Base-by-base conservation (phyloP, 208 protist species). In the Trypanosoma melophagium region DNA sequence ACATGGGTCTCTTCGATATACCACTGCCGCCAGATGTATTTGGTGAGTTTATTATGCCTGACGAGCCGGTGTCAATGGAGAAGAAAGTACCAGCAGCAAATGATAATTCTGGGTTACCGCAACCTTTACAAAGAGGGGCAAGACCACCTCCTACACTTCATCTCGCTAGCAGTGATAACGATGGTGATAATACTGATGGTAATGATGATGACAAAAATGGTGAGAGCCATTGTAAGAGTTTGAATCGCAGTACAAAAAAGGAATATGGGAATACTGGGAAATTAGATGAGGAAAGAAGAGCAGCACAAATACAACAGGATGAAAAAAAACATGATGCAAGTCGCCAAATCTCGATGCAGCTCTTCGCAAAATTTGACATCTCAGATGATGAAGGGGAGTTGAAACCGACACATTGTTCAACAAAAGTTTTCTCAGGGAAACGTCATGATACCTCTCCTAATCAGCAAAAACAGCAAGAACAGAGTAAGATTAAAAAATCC, bases 11-110 rank as follows among this genome's bases (percentile, higher is more conserved):
- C 13, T 66, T 66, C 40, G 76, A 77, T 14, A 53, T 81, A 21
- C 66, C 62, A 41, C 66, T 73, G 14, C 69, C 76, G 3, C 71
- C 71, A n/a, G 76, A 77, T 69, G 52, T 81, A 10, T 77, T 77
- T 59, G 66, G 38, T 21, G 55, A 66, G 13, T 67, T 69, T 54
- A 13, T 47, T 14, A 17, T 22, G 28, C 41, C 49, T 9, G 47
- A 41, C 42, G 41, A 31, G 9, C n/a, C 56, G 21, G 54, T 9
- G 22, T 35, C 28, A 24, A 69, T 5, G 4, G 24, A 24, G 13
- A 66, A 59, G 41, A 49, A 49, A 55, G 28, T 38, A 28, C 19
- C 35, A 62, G 10, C 24, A 12, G 47, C 21, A 16, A 38, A 42
- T 13, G 31, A 31, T n/a, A 51, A 17, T 58, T 17, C 4, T 25